phyloP scores from a whole-genome alignment of 163 green algal genomes.

The Scenedesmus sp. region DNA sequence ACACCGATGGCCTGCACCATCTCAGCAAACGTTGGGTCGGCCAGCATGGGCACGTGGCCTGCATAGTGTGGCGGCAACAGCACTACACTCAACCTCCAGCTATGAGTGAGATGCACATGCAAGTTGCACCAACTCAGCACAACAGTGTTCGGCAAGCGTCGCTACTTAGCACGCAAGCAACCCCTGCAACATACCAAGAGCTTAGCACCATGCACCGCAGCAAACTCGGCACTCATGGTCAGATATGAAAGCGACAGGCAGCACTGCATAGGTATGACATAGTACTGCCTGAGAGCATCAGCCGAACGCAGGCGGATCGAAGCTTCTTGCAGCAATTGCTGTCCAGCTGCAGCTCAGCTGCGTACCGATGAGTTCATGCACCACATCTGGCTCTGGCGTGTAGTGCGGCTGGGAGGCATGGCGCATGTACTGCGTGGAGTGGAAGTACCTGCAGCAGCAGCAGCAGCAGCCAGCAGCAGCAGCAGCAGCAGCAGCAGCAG shows the following conservation, averaged over 20 bases:
- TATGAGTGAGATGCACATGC: too few species aligned
- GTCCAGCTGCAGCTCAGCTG: too few species aligned
- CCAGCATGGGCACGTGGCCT: slow-evolving; percentile 94
- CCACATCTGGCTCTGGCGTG: slow-evolving; percentile 95
- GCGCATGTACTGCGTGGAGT: slow-evolving; percentile 90
- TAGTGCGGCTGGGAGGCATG: slow-evolving; percentile 87
- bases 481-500: neutral
- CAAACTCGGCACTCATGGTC: too few species aligned
- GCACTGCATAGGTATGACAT: too few species aligned
- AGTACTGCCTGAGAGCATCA: too few species aligned
- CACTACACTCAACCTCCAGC: neutral
- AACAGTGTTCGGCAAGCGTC: neutral
- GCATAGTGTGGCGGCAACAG: neutral
- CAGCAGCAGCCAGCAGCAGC: neutral
- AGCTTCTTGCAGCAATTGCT: too few species aligned
- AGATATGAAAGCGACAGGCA: too few species aligned
- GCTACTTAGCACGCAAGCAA: neutral
- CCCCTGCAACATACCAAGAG: neutral
- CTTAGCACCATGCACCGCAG: too few species aligned
- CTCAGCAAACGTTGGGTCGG: slow-evolving; percentile 82
- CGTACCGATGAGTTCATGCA: slow-evolving; percentile 87
- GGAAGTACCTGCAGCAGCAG: slow-evolving; percentile 58
- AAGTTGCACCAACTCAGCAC: neutral
- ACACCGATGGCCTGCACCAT: slow-evolving; percentile 89
- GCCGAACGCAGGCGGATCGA: too few species aligned